Evolutionary conservation across 2,329 filamentous ascomycete species (phyloP), one percentile per base, ranked within the genome.

Genomic region (Penicillium freii): DNA sequence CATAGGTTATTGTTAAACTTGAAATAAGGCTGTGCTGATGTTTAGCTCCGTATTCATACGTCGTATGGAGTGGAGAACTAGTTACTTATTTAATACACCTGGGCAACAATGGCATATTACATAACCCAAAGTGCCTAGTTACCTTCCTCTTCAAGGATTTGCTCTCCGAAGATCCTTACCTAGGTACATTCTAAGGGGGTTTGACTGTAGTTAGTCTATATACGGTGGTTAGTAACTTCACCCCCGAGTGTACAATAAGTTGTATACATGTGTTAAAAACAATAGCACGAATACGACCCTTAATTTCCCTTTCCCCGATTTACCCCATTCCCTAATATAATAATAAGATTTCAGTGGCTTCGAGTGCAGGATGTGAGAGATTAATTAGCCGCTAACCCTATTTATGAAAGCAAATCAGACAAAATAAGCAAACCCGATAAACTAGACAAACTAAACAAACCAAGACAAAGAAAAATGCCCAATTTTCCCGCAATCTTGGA

Each of bases 401-500:
- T 33, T 45, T 13, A 40, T 15, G 2, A 13, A 29, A 11, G n/a
- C 17, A 45, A 34, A 44, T 13, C 17, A 19, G 9, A 19, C 33
- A 34, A 34, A 19, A 39, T 10, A 9, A 3, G 5, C 38, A 51
- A 45, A 44, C 15, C 0, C 5, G 15, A 25, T 6, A n/a, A 29
- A 46, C 5, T 8, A 9, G 13, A 11, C 31, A 52, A 52, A 45
- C 7, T 8, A 5, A 1, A 9, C 51, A 53, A 53, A 53, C 10
- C 1, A 13, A 15, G 8, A 29, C 9, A n/a, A 34, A 43, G n/a
- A 36, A 29, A 51, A 6, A 17, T 15, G 13, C 10, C 10, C 17
- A 31, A n/a, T 8, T 5, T 5, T n/a, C 9, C 6, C 33, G 31
- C 6, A 57, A 57, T 57, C 40, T 57, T 54, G 56, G 56, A 54